A percentile compares a stretch with the other conserved stretches of the same genome.
phyloP scores from a whole-genome alignment of 805 yeast genomes.

The Metschnikowia bowlesiae region DNA sequence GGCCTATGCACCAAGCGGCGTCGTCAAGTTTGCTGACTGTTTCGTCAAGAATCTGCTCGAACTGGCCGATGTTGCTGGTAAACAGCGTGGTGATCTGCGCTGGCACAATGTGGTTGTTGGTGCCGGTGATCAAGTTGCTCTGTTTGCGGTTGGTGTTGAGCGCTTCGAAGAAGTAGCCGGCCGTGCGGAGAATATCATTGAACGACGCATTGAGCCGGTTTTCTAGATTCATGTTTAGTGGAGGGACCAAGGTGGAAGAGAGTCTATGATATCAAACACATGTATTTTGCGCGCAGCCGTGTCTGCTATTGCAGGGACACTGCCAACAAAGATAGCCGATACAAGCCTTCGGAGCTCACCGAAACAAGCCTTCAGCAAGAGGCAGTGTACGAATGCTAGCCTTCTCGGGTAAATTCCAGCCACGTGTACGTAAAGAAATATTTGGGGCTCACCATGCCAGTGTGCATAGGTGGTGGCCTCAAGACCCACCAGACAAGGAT shows the following conservation, averaged over 20 bases:
- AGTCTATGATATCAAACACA: neutral
- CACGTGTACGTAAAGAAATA: too few species aligned
- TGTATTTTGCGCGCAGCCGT: constrained; percentile 1
- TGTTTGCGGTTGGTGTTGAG: constrained; percentile 38
- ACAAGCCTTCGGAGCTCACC: too few species aligned
- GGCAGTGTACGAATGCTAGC: too few species aligned
- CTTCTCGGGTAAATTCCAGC: too few species aligned
- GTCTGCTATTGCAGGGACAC: neutral
- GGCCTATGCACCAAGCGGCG: constrained; percentile 41
- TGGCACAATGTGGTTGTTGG: constrained; percentile 38
- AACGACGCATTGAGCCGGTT: constrained; percentile 37
- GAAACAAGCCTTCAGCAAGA: too few species aligned
- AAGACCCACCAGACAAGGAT: too few species aligned
- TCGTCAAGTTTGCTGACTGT: constrained; percentile 39
- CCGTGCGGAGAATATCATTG: constrained; percentile 36
- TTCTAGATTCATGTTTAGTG: constrained; percentile 32
- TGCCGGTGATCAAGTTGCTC: constrained; percentile 39
- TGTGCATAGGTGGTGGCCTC: too few species aligned
- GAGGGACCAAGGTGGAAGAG: neutral
- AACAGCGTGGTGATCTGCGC: constrained; percentile 35
- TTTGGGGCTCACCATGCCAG: too few species aligned
- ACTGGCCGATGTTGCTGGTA: constrained; percentile 29
- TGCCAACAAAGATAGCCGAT: neutral
- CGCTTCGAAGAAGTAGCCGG: constrained; percentile 42
- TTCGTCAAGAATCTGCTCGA: constrained; percentile 42